A percentile compares a stretch with the other conserved stretches of the same genome.
phyloP scores from a whole-genome alignment of 176 grass and related monocot genomes.

The Oryza coarctata region DNA sequence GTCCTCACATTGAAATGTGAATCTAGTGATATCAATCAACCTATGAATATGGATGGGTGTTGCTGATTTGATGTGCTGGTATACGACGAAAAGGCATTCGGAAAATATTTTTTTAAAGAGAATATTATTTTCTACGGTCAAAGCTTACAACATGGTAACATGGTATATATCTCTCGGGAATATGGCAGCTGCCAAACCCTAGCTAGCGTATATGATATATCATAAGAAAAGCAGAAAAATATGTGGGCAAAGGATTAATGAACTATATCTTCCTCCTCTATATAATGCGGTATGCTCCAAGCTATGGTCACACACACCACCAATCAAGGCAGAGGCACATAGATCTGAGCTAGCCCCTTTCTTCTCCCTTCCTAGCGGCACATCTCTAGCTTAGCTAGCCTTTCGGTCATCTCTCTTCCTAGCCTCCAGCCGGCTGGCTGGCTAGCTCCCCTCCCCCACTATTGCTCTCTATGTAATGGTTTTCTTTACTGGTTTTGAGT shows the following conservation, averaged over 20 bases:
- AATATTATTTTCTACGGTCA: conserved; percentile 15
- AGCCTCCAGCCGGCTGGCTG: not conserved
- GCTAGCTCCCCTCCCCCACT: not conserved
- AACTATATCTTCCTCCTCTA: conserved; percentile 6
- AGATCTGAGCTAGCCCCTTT: conserved; percentile 33
- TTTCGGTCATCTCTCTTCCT: not conserved
- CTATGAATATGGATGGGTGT: not conserved
- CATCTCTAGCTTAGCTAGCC: too few relatives aligned
- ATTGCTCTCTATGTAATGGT: not conserved
- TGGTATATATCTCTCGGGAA: not conserved
- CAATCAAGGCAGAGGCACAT: not conserved
- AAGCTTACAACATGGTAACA: not conserved
- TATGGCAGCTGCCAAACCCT: conserved; percentile 16
- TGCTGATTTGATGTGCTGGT: not conserved
- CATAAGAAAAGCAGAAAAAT: conserved; percentile 18
- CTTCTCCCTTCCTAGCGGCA: conserved; percentile 20
- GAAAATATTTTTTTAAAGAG: not conserved
- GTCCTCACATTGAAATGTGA: not conserved
- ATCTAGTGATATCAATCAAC: conserved; percentile 8
- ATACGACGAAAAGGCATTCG: not conserved
- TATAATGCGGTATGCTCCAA: conserved; percentile 19
- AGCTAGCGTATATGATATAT: conserved; percentile 10
- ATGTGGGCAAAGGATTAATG: not conserved
- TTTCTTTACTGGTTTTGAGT: conserved; percentile 7
- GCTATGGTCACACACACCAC: not conserved